phyloP scores from a whole-genome alignment of 2,329 filamentous ascomycete species.

The Shiraia sp. region DNA sequence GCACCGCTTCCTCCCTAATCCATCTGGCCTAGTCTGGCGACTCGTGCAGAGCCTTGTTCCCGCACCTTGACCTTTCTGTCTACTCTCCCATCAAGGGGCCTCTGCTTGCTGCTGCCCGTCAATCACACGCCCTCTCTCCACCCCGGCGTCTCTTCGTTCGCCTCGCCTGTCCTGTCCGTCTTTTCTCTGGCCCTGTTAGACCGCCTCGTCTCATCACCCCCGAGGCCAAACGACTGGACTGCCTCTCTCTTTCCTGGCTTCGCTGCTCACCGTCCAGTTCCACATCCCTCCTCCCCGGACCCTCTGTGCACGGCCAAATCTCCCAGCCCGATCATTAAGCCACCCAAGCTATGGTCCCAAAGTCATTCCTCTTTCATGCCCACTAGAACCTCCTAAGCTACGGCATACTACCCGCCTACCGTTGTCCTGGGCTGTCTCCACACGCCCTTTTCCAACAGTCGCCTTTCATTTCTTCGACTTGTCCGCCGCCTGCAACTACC shows the following conservation, averaged over 20 bases:
- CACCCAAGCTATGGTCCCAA: constrained; percentile 44
- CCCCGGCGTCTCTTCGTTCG: constrained; percentile 22
- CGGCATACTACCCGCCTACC: constrained; percentile 48
- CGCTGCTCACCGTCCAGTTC: constrained; percentile 26
- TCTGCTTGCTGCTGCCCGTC: constrained; percentile 33
- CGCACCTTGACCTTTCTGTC: constrained; percentile 28
- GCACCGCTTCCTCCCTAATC: constrained; percentile 44
- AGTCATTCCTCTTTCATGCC: constrained; percentile 44
- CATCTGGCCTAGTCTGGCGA: constrained; percentile 40
- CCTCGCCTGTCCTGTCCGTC: constrained; percentile 26
- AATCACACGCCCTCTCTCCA: constrained; percentile 29
- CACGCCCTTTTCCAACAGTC: constrained; percentile 46
- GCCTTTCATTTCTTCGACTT: constrained; percentile 47
- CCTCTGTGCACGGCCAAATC: constrained; percentile 41
- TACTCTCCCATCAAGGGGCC: constrained; percentile 30
- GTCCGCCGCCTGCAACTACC: constrained; percentile 44
- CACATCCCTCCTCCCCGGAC: constrained; percentile 42
- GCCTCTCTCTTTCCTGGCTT: constrained; percentile 27
- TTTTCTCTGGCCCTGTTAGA: constrained; percentile 25
- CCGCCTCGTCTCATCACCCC: constrained; percentile 23
- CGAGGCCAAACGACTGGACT: constrained; percentile 20
- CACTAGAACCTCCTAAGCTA: constrained; percentile 45
- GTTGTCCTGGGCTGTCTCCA: constrained; percentile 47
- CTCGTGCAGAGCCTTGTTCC: constrained; percentile 42
- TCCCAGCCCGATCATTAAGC: constrained; percentile 42